These are phyloP conservation scores for Populus trichocarpa DNA, from an alignment of 441 rosid genomes.

Conservation along the genomic window DNA sequence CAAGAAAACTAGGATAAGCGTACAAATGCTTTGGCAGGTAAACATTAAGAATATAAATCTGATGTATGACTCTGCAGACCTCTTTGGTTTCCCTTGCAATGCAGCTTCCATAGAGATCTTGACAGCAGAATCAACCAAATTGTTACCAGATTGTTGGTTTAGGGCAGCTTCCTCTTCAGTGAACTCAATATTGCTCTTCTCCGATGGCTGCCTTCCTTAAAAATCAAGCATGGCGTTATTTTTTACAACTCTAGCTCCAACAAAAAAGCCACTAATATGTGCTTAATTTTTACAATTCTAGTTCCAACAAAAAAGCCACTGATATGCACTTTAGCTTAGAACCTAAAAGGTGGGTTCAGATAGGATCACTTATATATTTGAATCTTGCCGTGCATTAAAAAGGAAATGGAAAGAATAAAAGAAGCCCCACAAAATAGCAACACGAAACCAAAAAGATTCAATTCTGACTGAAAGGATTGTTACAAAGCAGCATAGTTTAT, in stretches of 20 bases:
- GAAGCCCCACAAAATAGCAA: neutral
- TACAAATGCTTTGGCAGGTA: too few species aligned
- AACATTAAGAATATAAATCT: too few species aligned
- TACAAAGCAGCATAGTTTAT: slow-evolving; percentile 22
- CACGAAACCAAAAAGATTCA: neutral
- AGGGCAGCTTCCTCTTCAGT: slow-evolving; percentile 28
- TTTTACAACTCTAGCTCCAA: neutral
- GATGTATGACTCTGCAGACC: too few species aligned
- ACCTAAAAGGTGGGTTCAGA: neutral
- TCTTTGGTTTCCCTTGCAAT: too few species aligned
- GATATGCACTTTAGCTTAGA: neutral
- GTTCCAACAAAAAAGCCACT: neutral
- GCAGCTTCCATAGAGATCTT: too few species aligned
- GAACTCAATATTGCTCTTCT: slow-evolving; percentile 22
- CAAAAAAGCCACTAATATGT: too few species aligned
- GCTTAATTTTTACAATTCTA: too few species aligned
- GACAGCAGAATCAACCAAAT: slow-evolving; percentile 27
- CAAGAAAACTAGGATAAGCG: too few species aligned
- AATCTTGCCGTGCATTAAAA: neutral
- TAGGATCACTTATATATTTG: neutral
- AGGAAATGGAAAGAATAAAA: neutral
- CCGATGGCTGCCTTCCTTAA: slow-evolving; percentile 38
- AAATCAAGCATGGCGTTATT: slow-evolving; percentile 30
- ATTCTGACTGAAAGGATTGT: slow-evolving; percentile 5
- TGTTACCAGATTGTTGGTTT: slow-evolving; percentile 26